A percentile compares a stretch with the other conserved stretches of the same genome.
Evolutionary conservation across 805 yeast species (phyloP).

Genomic region (Candida glaebosa): DNA sequence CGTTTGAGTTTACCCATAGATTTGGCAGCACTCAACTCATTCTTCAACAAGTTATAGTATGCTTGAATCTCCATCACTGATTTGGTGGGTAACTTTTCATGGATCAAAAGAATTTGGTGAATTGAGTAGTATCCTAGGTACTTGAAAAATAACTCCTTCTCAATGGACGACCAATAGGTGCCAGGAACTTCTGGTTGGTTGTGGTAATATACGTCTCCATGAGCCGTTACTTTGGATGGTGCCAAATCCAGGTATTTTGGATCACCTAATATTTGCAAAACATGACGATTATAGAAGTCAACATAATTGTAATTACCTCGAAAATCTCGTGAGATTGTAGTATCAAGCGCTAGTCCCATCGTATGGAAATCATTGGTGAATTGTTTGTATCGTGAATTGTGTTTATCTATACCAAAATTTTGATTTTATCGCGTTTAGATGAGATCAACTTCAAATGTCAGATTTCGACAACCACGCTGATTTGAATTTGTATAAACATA

Average conservation of each 20-base stretch:
- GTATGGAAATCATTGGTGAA: background rate
- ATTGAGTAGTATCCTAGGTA: conserved; percentile 49
- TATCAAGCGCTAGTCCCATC: background rate
- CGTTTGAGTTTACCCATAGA: conserved; percentile 3
- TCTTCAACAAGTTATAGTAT: conserved; percentile 41
- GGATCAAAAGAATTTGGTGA: conserved; percentile 40
- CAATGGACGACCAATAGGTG: conserved; percentile 42
- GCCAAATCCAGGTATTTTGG: conserved; percentile 5
- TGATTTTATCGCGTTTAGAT: background rate
- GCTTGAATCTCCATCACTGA: conserved; percentile 39
- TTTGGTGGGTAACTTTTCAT: conserved; percentile 37
- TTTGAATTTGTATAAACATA: no score
- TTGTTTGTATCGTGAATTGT: no score
- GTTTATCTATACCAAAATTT: background rate
- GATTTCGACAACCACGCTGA: no score
- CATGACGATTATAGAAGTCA: conserved; percentile 25
- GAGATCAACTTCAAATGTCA: background rate
- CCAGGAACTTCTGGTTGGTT: conserved; percentile 22
- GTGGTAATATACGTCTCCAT: conserved; percentile 13
- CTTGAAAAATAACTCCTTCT: conserved; percentile 51
- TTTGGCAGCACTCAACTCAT: conserved; percentile 23
- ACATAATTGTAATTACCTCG: conserved; percentile 27
- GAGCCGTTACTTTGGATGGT: conserved; percentile 12
- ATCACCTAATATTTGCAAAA: conserved; percentile 16
- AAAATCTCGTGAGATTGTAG: conserved; percentile 12